Evolutionary conservation across 2,329 filamentous ascomycete genomes (phyloP), one percentile per base, ranked within the genome.

Genomic region (Neofusicoccum sp.): DNA sequence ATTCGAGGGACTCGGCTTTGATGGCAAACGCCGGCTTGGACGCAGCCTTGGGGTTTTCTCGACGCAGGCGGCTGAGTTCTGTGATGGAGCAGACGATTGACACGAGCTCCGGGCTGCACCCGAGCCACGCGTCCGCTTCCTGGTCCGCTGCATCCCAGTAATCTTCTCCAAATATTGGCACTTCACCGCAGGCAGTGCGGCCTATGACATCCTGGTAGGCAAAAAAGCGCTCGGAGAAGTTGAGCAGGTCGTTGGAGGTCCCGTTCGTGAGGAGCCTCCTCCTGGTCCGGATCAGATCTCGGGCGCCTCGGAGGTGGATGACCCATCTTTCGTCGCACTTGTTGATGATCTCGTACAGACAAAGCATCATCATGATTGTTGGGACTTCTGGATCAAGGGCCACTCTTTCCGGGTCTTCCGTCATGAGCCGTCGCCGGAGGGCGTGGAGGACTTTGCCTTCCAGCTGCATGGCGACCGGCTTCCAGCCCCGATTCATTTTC

Each of bases 181-280:
- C 76, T 9, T 81, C 78, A 2, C 79, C 81, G 58, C 81, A 83
- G 0, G 81, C 81, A 0, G 81, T 83, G 37, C 81, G 76, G 33
- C 81, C 81, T 65, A 83, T 83, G 14, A 82, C 79, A 64, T 83
- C 81, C 64, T 83, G 81, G 12, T 81, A 83, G 3, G 81, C 81
- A 61, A 83, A 83, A 65, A 82, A 83, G 1, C 77, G 74, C 65
- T 83, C 81, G 0, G 79, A 77, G 5, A 76, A 72, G 2, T 69
- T 76, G 0, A 76, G 70, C 14, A 67, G 65, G 29, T 64, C 64
- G 11, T 61, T 56, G 22, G 45, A 31, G n/a, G 67, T 69, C 71
- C 14, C 54, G 63, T 7, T 62, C 70, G n/a, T 49, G 64, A 29
- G 59, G 44, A 6, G 67, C 67, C 34, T 37, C 5, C 74, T 72